These are phyloP conservation scores for Solanum clarkiae DNA, from an alignment of 257 asterid genomes.

Conservation along the genomic window DNA sequence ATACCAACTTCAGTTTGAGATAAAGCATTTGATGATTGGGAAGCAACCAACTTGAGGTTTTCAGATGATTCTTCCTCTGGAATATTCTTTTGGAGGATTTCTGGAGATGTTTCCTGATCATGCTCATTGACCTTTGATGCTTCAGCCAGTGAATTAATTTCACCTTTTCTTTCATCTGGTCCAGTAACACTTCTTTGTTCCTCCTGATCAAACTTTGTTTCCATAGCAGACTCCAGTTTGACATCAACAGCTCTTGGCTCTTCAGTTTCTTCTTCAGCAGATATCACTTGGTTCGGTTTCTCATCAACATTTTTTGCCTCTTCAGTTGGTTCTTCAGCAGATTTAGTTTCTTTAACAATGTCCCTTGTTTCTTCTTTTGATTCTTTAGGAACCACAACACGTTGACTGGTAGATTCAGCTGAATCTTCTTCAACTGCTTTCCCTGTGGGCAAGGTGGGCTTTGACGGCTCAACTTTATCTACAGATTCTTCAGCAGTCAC, in stretches of 20 bases:
- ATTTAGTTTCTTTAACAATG: background rate
- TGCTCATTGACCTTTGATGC: conserved; percentile 30
- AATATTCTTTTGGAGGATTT: conserved; percentile 17
- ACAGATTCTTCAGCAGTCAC: conserved; percentile 30
- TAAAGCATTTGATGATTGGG: conserved; percentile 22
- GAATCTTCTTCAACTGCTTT: conserved; percentile 25
- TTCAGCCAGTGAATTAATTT: conserved; percentile 25
- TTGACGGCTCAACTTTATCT: conserved; percentile 25
- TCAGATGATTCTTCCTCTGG: conserved; percentile 23
- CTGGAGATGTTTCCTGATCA: conserved; percentile 29
- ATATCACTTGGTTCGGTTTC: background rate
- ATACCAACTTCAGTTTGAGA: conserved; percentile 20
- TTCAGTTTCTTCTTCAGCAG: conserved; percentile 6
- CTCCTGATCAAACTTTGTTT: conserved; percentile 13
- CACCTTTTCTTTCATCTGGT: conserved; percentile 25
- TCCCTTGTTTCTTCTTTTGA: conserved; percentile 21
- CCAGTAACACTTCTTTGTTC: conserved; percentile 22
- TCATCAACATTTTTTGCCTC: background rate
- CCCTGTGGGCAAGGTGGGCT: conserved; percentile 18
- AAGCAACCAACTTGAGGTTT: conserved; percentile 16
- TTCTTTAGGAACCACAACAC: conserved; percentile 20
- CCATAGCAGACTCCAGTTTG: conserved; percentile 28
- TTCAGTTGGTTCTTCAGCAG: background rate
- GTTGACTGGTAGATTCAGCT: conserved; percentile 19
- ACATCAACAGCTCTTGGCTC: conserved; percentile 18